Base-by-base conservation (phyloP, 2,329 filamentous ascomycete genomes). In the Diplodia mutila region DNA sequence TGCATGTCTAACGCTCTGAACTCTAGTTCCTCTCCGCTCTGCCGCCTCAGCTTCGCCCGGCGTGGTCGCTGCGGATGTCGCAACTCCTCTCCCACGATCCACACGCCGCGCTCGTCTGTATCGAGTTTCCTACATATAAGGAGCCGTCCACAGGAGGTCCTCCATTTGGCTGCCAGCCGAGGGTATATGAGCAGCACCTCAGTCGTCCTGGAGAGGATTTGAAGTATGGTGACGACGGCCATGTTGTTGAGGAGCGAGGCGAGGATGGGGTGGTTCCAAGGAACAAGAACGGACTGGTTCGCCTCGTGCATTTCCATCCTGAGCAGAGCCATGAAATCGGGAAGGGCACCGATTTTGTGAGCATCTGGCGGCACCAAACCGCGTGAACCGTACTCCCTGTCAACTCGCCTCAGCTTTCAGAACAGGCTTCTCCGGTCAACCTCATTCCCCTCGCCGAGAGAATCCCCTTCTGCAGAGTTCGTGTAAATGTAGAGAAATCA, bases 91-190 rank as follows among this genome's bases (percentile, higher is more conserved):
- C 83, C 16, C 51, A 52, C 29, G 66, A 63, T 32, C 78, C 82
- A 1, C 77, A 76, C 3, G 86, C 86, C 6, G 79, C 81, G 59
- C 80, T 90, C 65, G 81, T 90, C 59, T 89, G 87, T 78, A 85
- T 97, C 69, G 92, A 97, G 76, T 96, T 91, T 76, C 93, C 93
- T 11, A 88, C 90, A 1, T 85, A 87, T 69, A 95, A 94, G 76
- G 84, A 87, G 51, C 85, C 89, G 11, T 82, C 82, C 12, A 83
- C 85, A 11, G 84, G 84, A 11, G 92, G 93, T 0, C 92, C 93
- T 14, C 92, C 93, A 1, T 94, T 87, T 84, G 87, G 89, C 8
- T 79, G 92, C 49, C 86, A 87, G 14, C 85, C 90, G 0, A 85
- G 88, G 69, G 86, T 91, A 32, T 95, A 96, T 77, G 81, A 88